phyloP scores from a whole-genome alignment of 345 rosid species.

The Eucalyptus sideroxylon region DNA sequence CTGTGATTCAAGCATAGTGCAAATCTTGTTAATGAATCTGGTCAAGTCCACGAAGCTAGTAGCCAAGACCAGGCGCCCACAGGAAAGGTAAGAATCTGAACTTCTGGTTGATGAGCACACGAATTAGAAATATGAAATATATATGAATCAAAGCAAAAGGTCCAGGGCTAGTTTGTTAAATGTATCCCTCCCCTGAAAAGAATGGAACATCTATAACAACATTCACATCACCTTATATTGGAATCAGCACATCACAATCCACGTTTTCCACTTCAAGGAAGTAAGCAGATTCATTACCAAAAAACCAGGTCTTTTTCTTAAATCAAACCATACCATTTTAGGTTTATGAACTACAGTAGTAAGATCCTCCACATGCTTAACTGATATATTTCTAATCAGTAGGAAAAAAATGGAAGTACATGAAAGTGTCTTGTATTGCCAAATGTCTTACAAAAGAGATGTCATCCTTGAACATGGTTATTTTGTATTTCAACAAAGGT shows the following conservation, averaged over 20 bases:
- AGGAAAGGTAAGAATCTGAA: neutral
- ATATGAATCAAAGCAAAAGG: neutral
- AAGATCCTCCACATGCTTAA: neutral
- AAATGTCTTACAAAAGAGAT: neutral
- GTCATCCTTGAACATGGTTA: neutral
- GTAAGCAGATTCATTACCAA: neutral
- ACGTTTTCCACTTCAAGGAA: neutral
- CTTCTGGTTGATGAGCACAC: neutral
- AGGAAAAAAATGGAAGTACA: neutral
- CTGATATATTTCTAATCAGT: neutral
- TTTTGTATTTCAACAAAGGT: neutral
- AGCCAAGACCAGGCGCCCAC: neutral
- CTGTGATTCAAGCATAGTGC: slow-evolving; percentile 4
- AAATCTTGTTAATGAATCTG: neutral
- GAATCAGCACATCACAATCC: neutral
- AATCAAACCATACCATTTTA: neutral
- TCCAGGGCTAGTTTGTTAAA: neutral
- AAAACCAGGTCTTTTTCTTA: neutral
- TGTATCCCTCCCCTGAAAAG: neutral
- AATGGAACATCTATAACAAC: neutral
- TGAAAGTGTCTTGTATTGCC: neutral
- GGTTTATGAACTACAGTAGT: neutral
- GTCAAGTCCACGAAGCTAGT: neutral
- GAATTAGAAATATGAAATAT: neutral
- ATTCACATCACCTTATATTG: neutral